A percentile compares a stretch with the other conserved stretches of the same genome.
phyloP scores from a whole-genome alignment of 257 asterid species.

The Buddleja alternifolia region DNA sequence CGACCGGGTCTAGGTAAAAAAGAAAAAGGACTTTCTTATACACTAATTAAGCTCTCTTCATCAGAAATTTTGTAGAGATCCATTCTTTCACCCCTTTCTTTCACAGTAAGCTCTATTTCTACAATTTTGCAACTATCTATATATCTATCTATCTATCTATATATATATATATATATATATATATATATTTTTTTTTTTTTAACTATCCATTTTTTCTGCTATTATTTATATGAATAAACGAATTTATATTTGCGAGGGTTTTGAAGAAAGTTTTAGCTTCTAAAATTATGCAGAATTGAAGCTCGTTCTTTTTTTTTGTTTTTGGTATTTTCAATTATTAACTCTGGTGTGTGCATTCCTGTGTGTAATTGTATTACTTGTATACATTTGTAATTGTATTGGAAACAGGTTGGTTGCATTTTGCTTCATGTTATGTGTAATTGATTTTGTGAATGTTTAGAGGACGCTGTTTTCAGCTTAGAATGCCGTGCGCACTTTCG shows the following conservation, averaged over 20 bases:
- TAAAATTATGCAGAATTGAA: not conserved
- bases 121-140: no score
- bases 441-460: slow-evolving; percentile 4
- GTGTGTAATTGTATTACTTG: not conserved
- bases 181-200: not conserved
- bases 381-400: not conserved
- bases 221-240: not conserved
- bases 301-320: not conserved
- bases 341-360: not conserved
- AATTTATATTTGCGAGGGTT: slow-evolving; percentile 28
- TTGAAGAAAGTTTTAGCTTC: slow-evolving; percentile 26
- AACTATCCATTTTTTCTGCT: not conserved
- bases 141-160: not conserved
- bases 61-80: slow-evolving; percentile 23
- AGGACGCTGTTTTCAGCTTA: not conserved
- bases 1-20: slow-evolving; percentile 5
- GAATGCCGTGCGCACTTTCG: not conserved
- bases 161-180: no score
- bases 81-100: slow-evolving; percentile 3
- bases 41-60: not conserved
- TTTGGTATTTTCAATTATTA: not conserved
- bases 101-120: slow-evolving; percentile 16
- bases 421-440: not conserved
- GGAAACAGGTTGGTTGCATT: not conserved
- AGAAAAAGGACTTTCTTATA: not conserved